phyloP scores from a whole-genome alignment of 176 grass and related monocot species.

The Chloris gayana region DNA sequence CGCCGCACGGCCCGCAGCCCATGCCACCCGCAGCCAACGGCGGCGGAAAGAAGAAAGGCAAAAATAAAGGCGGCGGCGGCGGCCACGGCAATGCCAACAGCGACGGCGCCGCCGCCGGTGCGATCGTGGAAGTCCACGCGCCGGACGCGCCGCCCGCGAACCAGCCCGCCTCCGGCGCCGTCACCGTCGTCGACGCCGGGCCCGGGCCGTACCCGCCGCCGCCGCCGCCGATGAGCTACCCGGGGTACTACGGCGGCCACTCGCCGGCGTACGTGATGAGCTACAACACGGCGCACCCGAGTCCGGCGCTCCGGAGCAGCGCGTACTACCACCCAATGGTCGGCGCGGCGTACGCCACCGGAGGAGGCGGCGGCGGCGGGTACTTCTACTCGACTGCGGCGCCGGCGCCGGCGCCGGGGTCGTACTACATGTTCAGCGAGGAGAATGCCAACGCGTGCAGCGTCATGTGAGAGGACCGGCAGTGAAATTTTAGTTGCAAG shows the following conservation, averaged over 20 bases:
- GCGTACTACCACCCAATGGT: constrained; percentile 56
- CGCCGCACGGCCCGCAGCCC: constrained; percentile 39
- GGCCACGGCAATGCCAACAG: constrained; percentile 17
- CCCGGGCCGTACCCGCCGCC: constrained; percentile 12
- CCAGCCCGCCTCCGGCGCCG: not conserved
- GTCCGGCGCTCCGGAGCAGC: constrained; percentile 58
- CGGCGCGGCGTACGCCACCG: constrained; percentile 42
- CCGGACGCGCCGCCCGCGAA: constrained; percentile 31
- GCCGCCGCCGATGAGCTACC: constrained; percentile 35
- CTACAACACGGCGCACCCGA: constrained; percentile 72
- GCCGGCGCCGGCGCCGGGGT: constrained; percentile 52
- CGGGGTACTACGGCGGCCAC: constrained; percentile 44
- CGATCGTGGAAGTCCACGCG: constrained; percentile 8
- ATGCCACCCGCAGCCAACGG: constrained; percentile 11
- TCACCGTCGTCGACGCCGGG: constrained; percentile 8
- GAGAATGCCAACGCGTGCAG: constrained; percentile 96
- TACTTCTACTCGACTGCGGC: constrained; percentile 73
- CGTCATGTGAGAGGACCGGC: constrained; percentile 61
- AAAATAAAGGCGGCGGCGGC: constrained; percentile 33
- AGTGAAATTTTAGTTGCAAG: not conserved
- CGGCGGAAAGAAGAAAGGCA: constrained; percentile 69
- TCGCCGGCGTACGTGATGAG: constrained; percentile 71
- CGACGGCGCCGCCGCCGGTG: constrained; percentile 23
- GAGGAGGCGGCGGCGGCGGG: constrained; percentile 20
- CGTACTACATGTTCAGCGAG: constrained; percentile 97